Evolutionary conservation across 768 basidiomycete species (phyloP).

Genomic region (Trametes sanguinea): DNA sequence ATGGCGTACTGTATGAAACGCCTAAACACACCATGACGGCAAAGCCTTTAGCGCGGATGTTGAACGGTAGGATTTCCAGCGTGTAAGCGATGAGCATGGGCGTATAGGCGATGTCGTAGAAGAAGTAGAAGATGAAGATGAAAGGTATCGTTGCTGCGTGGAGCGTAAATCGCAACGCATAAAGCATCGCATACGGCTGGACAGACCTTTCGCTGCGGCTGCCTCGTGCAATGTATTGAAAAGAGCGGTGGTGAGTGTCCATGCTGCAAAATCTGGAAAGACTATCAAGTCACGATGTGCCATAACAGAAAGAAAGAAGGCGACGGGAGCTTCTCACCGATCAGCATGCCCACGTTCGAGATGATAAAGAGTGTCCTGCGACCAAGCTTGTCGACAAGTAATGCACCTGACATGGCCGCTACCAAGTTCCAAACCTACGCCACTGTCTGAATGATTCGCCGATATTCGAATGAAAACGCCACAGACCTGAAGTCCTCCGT

Average conservation of each 20-base stretch:
- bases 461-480: neutral
- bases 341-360: slow-evolving; percentile 61
- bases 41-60: slow-evolving; percentile 78
- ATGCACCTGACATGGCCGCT: slow-evolving; percentile 58
- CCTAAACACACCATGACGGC: slow-evolving; percentile 60
- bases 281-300: neutral
- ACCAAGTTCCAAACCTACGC: slow-evolving; percentile 63
- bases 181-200: neutral
- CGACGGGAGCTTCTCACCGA: slow-evolving; percentile 39
- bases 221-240: slow-evolving; percentile 32
- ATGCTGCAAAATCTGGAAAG: slow-evolving; percentile 50
- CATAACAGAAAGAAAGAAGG: neutral
- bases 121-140: slow-evolving; percentile 58
- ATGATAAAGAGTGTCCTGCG: slow-evolving; percentile 67
- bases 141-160: slow-evolving; percentile 59
- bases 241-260: slow-evolving; percentile 53
- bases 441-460: neutral
- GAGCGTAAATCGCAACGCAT: neutral
- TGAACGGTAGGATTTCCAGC: slow-evolving; percentile 80
- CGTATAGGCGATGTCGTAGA: slow-evolving; percentile 74
- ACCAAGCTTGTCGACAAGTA: slow-evolving; percentile 67
- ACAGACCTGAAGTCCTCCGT: slow-evolving; percentile 58
- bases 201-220: slow-evolving; percentile 38
- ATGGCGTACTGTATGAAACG: slow-evolving; percentile 1
- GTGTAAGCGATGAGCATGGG: slow-evolving; percentile 66